Percentiles rank a stretch among this genome's conserved stretches.
Evolutionary conservation across 2,329 filamentous ascomycete genomes (phyloP).

Genomic region (Fusarium sororula): DNA sequence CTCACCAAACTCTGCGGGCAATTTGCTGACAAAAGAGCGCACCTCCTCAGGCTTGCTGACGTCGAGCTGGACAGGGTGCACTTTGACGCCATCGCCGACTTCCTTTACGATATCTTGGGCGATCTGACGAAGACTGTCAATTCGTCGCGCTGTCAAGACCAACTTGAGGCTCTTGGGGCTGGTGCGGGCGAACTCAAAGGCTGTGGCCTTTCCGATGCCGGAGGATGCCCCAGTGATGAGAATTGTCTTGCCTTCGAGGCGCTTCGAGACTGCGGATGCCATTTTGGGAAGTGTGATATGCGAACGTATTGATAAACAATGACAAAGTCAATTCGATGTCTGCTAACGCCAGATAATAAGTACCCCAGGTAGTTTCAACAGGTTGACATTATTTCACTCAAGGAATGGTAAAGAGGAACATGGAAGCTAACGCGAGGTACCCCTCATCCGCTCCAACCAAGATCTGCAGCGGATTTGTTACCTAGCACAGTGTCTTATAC

Average conservation of each 20-base stretch:
- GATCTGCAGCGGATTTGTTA: not conserved
- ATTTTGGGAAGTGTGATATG: constrained; percentile 46
- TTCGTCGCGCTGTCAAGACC: constrained; percentile 83
- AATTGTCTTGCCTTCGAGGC: constrained; percentile 92
- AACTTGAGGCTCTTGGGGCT: constrained; percentile 81
- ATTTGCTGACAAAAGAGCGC: constrained; percentile 71
- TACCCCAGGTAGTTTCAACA: not conserved
- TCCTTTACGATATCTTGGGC: constrained; percentile 80
- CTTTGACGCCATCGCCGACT: constrained; percentile 80
- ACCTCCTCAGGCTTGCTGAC: constrained; percentile 83
- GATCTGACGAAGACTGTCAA: constrained; percentile 80
- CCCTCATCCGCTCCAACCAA: constrained; percentile 1
- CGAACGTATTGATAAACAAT: not conserved
- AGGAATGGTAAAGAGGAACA: not conserved
- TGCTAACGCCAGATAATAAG: not conserved
- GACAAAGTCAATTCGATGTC: rapidly evolving
- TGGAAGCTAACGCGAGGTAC: constrained; percentile 1
- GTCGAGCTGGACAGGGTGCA: constrained; percentile 84
- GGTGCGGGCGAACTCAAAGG: constrained; percentile 90
- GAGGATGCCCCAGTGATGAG: constrained; percentile 92
- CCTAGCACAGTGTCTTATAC: too few relatives aligned
- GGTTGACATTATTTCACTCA: not conserved
- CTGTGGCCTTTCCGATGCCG: constrained; percentile 84
- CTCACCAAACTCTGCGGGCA: constrained; percentile 83
- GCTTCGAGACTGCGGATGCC: constrained; percentile 73